phyloP scores from a whole-genome alignment of 345 rosid species.

The Microcos paniculata region DNA sequence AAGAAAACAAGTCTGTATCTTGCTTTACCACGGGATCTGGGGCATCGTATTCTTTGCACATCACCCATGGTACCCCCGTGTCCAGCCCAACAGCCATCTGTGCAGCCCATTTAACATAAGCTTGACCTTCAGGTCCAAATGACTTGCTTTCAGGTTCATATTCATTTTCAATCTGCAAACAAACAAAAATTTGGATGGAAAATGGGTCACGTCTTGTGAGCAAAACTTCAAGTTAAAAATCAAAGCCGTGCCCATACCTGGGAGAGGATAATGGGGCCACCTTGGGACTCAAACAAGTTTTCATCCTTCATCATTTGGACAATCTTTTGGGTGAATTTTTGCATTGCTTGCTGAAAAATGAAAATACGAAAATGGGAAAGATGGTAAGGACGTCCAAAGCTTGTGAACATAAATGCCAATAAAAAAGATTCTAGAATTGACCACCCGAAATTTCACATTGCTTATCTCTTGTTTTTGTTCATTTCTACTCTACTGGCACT shows the following conservation, averaged over 20 bases:
- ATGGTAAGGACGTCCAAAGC: neutral
- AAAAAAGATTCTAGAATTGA: neutral
- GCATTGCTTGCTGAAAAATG: constrained; percentile 54
- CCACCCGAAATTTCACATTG: neutral
- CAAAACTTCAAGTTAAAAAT: neutral
- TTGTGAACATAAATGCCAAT: neutral
- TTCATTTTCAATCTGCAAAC: constrained; percentile 63
- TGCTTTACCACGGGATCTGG: constrained; percentile 64
- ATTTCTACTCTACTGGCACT: neutral
- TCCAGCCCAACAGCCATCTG: constrained; percentile 53
- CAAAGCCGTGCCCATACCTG: constrained; percentile 41
- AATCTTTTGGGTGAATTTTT: constrained; percentile 66
- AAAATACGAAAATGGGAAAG: neutral
- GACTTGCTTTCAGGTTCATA: constrained; percentile 44
- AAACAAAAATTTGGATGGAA: neutral
- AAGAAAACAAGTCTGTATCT: neutral
- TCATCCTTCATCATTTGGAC: constrained; percentile 79
- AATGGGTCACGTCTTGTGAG: neutral
- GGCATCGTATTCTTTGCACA: constrained; percentile 75
- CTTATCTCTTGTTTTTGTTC: neutral
- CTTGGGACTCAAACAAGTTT: constrained; percentile 67
- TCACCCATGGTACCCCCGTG: constrained; percentile 76
- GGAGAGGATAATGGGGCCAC: constrained; percentile 86
- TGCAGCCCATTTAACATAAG: constrained; percentile 69
- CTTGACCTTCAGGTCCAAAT: constrained; percentile 51